Evolutionary conservation across 2,329 filamentous ascomycete species (phyloP), one percentile per base, ranked within the genome.

Genomic region (Talaromyces sp.): DNA sequence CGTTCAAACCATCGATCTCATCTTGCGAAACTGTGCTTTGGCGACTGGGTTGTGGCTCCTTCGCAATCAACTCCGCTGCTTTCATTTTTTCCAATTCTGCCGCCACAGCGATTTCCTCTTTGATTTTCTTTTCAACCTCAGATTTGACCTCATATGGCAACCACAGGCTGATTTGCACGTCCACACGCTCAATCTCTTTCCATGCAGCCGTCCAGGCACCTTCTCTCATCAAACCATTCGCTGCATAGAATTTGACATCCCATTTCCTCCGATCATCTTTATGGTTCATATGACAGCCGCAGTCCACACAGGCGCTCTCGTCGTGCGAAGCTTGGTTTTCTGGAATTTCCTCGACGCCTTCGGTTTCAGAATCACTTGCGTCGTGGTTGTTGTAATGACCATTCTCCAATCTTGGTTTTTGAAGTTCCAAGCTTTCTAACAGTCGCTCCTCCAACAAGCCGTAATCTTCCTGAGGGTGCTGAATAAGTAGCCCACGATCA

Each of bases 131-230:
- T 63, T 86, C 83, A 25, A 88, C 66, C 21, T 78, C 77, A 54
- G 79, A 78, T 42, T 81, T 77, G 9, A 84, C 67, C 9, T 82
- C 80, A 2, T 83, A 80, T 2, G 81, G 80, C 28, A 88, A 77
- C 81, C 82, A 85, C 2, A 95, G 90, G 69, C 90, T 86, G 59
- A 99, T 86, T 75, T 98, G 93, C 1, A 96, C 91, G 71, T 99
- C 95, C 0, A 98, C 91, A n/a, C 93, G 86, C 77, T 99, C 95
- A 95, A 99, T 99, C 76, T 98, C 93, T 68, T 86, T 90, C 93
- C 93, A 99, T 63, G 91, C 93, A 1, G 93, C 93, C 4, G 86
- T 86, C 95, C 95, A 99, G 0, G 95, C 93, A 0, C 92, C 92
- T 5, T 91, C 88, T 63, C 88, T 86, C 91, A 99, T 96, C 55